A percentile compares a stretch with the other conserved stretches of the same genome.
phyloP scores from a whole-genome alignment of 1,139 yeast species.

The Kazachstania sp. region DNA sequence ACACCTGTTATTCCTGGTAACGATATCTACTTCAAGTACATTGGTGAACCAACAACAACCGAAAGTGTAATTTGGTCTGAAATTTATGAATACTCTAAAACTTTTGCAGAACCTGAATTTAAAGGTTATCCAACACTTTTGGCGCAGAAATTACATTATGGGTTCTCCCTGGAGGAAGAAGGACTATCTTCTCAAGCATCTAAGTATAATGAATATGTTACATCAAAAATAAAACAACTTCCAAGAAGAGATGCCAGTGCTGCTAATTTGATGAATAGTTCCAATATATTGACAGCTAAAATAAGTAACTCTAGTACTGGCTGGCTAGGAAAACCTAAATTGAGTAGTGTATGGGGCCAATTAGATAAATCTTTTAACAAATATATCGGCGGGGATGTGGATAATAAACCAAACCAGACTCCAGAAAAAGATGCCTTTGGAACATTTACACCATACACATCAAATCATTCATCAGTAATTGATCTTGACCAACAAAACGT shows the following conservation, averaged over 20 bases:
- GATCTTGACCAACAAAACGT: conserved; percentile 21
- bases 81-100: conserved; percentile 53
- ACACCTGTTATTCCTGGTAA: conserved; percentile 18
- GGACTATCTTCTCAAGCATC: conserved; percentile 23
- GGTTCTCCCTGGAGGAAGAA: conserved; percentile 25
- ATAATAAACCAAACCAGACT: conserved; percentile 25
- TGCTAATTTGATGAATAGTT: conserved; percentile 15
- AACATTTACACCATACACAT: conserved; percentile 57
- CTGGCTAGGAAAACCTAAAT: conserved; percentile 59
- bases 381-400: conserved; percentile 81
- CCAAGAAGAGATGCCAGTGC: conserved; percentile 19
- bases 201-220: conserved; percentile 24
- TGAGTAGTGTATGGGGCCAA: conserved; percentile 83
- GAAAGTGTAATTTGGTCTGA: conserved; percentile 37
- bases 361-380: conserved; percentile 70
- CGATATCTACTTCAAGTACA: conserved; percentile 18
- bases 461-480: conserved; percentile 27
- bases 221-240: conserved; percentile 15
- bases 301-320: conserved; percentile 23
- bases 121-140: conserved; percentile 19
- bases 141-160: conserved; percentile 27
- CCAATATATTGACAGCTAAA: conserved; percentile 21
- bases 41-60: conserved; percentile 23
- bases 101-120: conserved; percentile 14
- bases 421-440: conserved; percentile 54